Percentiles rank a stretch among this genome's conserved stretches.
phyloP scores from a whole-genome alignment of 257 asterid genomes.

The Rubia yunnanensis region DNA sequence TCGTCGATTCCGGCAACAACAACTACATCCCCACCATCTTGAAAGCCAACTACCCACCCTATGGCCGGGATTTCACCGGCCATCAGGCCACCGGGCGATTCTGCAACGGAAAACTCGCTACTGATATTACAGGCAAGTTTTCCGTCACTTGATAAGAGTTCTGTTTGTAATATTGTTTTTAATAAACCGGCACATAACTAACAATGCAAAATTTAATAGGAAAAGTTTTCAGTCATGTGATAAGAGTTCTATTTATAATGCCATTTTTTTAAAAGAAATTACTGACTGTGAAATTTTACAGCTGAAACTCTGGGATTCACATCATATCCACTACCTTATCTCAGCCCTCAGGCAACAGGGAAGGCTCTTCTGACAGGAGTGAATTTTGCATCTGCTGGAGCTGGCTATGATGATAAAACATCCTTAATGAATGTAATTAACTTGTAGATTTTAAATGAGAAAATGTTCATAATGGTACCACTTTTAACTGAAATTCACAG shows the following conservation, averaged over 20 bases:
- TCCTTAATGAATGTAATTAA: constrained; percentile 42
- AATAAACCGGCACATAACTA: too few species aligned
- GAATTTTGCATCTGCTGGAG: constrained; percentile 89
- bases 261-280: too few species aligned
- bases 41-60: constrained; percentile 84
- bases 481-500: too few species aligned
- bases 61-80: constrained; percentile 63
- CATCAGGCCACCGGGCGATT: constrained; percentile 76
- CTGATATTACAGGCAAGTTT: constrained; percentile 70
- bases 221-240: background rate
- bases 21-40: constrained; percentile 51
- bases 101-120: constrained; percentile 83
- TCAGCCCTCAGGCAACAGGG: constrained; percentile 94
- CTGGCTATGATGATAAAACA: constrained; percentile 89
- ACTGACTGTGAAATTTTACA: constrained; percentile 12
- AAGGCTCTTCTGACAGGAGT: constrained; percentile 66
- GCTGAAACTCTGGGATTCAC: constrained; percentile 85
- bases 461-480: too few species aligned
- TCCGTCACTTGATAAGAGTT: background rate
- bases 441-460: too few species aligned
- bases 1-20: constrained; percentile 82
- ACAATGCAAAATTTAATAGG: too few species aligned
- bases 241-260: background rate
- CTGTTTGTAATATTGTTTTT: too few species aligned
- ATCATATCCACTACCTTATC: constrained; percentile 62